These are phyloP conservation scores for Stentor coeruleus DNA, from an alignment of 73 alveolate genomes.

Conservation along the genomic window DNA sequence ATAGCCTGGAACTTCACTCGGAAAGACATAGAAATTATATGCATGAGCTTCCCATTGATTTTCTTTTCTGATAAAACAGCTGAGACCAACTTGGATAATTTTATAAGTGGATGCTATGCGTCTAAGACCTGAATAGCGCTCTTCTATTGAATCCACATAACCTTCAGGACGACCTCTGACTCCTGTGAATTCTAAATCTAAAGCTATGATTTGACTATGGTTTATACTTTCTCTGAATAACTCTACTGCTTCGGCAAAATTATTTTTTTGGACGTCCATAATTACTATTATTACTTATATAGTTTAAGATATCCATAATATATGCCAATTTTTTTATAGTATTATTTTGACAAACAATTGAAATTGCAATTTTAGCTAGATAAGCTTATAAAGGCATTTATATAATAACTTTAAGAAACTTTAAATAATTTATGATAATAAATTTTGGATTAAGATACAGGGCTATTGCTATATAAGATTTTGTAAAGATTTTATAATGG, in stretches of 20 bases:
- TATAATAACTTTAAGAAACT: too few species aligned
- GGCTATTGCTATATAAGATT: too few species aligned
- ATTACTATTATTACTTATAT: too few species aligned
- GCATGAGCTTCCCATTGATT: slow-evolving; percentile 1
- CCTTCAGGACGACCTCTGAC: background rate
- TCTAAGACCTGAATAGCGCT: slow-evolving; percentile 11
- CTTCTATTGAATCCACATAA: background rate
- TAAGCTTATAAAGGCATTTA: too few species aligned
- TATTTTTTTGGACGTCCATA: slow-evolving; percentile 14
- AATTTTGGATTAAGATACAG: too few species aligned
- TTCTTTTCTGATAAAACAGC: background rate
- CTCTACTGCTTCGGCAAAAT: slow-evolving; percentile 14
- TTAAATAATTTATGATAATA: too few species aligned
- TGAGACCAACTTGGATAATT: slow-evolving; percentile 11
- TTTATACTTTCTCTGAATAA: background rate
- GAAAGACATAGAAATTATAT: slow-evolving; percentile 15
- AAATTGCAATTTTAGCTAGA: too few species aligned
- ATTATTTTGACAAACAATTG: too few species aligned
- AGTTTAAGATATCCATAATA: too few species aligned
- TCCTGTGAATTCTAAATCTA: slow-evolving; percentile 19
- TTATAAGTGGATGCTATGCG: background rate
- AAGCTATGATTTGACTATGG: slow-evolving; percentile 3
- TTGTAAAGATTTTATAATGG: too few species aligned
- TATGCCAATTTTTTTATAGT: too few species aligned
- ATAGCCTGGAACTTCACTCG: background rate